Percentiles rank a stretch among this genome's conserved stretches.
These are phyloP conservation scores for Debaryomyces prosopidis DNA, from an alignment of 805 yeast genomes.

Conservation along the genomic window DNA sequence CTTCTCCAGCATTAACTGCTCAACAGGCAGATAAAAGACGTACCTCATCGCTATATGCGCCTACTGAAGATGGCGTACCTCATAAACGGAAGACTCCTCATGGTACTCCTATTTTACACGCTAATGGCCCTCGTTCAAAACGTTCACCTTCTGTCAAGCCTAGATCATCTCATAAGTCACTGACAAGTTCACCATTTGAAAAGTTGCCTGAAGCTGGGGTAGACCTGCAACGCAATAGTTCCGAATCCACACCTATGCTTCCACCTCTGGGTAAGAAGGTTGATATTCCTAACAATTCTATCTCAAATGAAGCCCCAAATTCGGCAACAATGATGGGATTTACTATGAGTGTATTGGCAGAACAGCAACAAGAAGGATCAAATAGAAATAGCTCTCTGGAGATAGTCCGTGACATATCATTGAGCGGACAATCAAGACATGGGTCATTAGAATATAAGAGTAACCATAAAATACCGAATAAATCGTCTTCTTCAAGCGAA, in stretches of 20 bases:
- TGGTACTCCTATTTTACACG: conserved; percentile 41
- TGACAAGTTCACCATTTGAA: conserved; percentile 18
- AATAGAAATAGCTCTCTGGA: background rate
- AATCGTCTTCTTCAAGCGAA: conserved; percentile 11
- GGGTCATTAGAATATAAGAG: background rate
- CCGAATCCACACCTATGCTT: conserved; percentile 30
- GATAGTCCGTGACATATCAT: background rate
- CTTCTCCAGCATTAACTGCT: conserved; percentile 69
- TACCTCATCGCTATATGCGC: conserved; percentile 32
- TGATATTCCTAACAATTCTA: conserved; percentile 13
- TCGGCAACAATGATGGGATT: conserved; percentile 44
- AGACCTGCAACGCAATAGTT: conserved; percentile 8
- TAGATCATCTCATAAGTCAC: conserved; percentile 11
- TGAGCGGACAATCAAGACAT: background rate
- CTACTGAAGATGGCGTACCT: conserved; percentile 24
- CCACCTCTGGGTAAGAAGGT: conserved; percentile 38
- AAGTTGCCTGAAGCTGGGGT: conserved; percentile 29
- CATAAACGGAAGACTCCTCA: conserved; percentile 43
- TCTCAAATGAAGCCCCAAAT: conserved; percentile 16
- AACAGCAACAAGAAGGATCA: conserved; percentile 18
- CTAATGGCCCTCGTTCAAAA: conserved; percentile 20
- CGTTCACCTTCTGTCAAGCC: conserved; percentile 41
- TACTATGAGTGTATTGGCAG: conserved; percentile 46
- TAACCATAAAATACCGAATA: conserved; percentile 5
- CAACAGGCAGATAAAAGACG: conserved; percentile 28